phyloP scores from a whole-genome alignment of 2,329 filamentous ascomycete species.

The Exophiala calicioides region DNA sequence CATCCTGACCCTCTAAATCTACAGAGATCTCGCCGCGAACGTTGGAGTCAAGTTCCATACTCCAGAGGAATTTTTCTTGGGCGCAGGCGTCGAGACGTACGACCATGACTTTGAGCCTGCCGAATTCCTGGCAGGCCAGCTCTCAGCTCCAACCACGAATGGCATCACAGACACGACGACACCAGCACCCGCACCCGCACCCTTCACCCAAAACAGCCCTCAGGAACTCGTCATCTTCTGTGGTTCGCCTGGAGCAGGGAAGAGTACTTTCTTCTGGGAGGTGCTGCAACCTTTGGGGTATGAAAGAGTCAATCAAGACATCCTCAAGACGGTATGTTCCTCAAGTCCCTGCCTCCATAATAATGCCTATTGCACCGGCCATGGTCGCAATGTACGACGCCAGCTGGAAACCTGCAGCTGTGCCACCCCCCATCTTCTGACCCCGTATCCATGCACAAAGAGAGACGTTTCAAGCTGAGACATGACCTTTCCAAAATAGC shows the following conservation, averaged over 20 bases:
- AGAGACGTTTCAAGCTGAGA: slow-evolving; percentile 53
- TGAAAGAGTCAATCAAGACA: slow-evolving; percentile 85
- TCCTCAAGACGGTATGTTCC: slow-evolving; percentile 66
- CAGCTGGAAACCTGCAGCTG: too few relatives aligned
- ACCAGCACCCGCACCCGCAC: slow-evolving; percentile 10
- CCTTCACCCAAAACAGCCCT: slow-evolving; percentile 61
- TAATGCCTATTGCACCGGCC: slow-evolving; percentile 1
- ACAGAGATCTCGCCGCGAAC: slow-evolving; percentile 80
- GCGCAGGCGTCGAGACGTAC: slow-evolving; percentile 66
- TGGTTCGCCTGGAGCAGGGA: slow-evolving; percentile 85
- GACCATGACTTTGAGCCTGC: slow-evolving; percentile 70
- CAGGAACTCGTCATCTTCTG: slow-evolving; percentile 81
- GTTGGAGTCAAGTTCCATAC: slow-evolving; percentile 77
- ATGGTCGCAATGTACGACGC: too few relatives aligned
- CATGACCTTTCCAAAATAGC: slow-evolving; percentile 40
- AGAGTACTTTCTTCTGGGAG: slow-evolving; percentile 86
- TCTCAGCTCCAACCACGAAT: not conserved
- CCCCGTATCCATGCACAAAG: slow-evolving; percentile 39
- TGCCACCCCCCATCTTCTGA: too few relatives aligned
- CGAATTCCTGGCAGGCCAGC: slow-evolving; percentile 48
- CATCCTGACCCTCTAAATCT: not conserved
- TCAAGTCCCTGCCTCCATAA: slow-evolving; percentile 1
- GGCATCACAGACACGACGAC: not conserved
- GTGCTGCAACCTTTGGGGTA: slow-evolving; percentile 77
- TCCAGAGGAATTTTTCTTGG: slow-evolving; percentile 88